A percentile compares a stretch with the other conserved stretches of the same genome.
Conservation (phyloP, 768 basidiomycete genomes). For the Cyclocybe cylindracea region DNA sequence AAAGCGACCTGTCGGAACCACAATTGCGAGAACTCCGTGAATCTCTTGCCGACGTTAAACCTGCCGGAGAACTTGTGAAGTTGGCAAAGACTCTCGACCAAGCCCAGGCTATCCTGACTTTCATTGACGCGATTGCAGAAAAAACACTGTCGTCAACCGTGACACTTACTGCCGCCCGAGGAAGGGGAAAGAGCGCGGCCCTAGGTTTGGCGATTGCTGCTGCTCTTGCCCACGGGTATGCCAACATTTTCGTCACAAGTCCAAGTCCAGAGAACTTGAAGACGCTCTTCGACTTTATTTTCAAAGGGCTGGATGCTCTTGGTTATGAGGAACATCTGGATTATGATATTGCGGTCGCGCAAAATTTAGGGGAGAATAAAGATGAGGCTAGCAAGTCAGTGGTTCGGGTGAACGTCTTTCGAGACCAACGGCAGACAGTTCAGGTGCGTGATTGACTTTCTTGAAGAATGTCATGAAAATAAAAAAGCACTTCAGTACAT, state of each 20-base stretch:
- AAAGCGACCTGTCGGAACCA: slow-evolving; percentile 41
- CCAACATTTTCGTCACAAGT: slow-evolving; percentile 97
- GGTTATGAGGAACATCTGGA: slow-evolving; percentile 98
- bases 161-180: slow-evolving; percentile 91
- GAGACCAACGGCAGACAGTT: slow-evolving; percentile 92
- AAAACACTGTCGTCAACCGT: slow-evolving; percentile 95
- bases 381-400: slow-evolving; percentile 90
- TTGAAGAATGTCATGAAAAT: not conserved
- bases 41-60: slow-evolving; percentile 78
- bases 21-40: slow-evolving; percentile 82
- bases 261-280: slow-evolving; percentile 97
- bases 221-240: slow-evolving; percentile 91
- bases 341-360: slow-evolving; percentile 94
- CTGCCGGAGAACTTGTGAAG: slow-evolving; percentile 86
- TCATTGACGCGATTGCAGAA: slow-evolving; percentile 90
- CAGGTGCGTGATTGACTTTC: slow-evolving; percentile 59
- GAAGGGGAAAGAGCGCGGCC: slow-evolving; percentile 95
- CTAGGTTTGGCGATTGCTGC: slow-evolving; percentile 94
- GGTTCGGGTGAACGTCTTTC: slow-evolving; percentile 93
- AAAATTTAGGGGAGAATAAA: slow-evolving; percentile 56
- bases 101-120: slow-evolving; percentile 91
- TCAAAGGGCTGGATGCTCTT: slow-evolving; percentile 92
- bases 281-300: slow-evolving; percentile 97
- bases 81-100: slow-evolving; percentile 93
- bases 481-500: slow-evolving; percentile 73